Base-by-base conservation (phyloP, 257 asterid genomes). In the Echium plantagineum region DNA sequence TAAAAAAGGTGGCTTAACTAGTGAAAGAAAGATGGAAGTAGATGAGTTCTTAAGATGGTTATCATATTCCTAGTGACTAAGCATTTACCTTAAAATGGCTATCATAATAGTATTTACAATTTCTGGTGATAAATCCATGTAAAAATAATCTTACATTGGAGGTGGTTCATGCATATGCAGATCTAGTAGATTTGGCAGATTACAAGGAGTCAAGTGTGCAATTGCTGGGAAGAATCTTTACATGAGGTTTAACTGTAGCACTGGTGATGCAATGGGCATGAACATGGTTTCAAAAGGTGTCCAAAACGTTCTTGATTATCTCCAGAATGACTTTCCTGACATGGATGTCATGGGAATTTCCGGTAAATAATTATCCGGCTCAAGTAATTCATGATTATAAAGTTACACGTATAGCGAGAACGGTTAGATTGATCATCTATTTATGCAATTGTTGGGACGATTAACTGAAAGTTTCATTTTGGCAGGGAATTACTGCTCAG, bases 261-360 rank as follows among this genome's bases (percentile, higher is more conserved):
- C 86, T 20, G 86, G 83, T 57, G 86, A 80, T 68, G 86, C 86
- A 35, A 80, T 80, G 86, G 86, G 86, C 47, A 80, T 77, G 83
- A 80, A 80, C 61, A 80, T 80, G 86, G 83, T 80, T 7, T 80
- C 86, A 46, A 80, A 80, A 52, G 86, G 86, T 20, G 86, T 80
- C 0, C 83, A 80, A 55, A 77, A 80, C 53, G 83, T 80, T 63
- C 69, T 80, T 13, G 82, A 73, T 57, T 80, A 28, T 63, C 75
- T 80, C 38, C 75, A 67, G 56, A 46, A 19, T 9, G 86, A 80
- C 52, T 77, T 69, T 57, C 81, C 83, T 35, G 86, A 80, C 66
- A 77, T 80, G 86, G 86, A 80, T 47, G 81, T 80, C 30, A 70
- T 77, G 10, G 86, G 83, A 18, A 72, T 80, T 16, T 80, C 86